Base-by-base conservation (phyloP, 1,284 basidiomycete species). In the Boletellus sp. region DNA sequence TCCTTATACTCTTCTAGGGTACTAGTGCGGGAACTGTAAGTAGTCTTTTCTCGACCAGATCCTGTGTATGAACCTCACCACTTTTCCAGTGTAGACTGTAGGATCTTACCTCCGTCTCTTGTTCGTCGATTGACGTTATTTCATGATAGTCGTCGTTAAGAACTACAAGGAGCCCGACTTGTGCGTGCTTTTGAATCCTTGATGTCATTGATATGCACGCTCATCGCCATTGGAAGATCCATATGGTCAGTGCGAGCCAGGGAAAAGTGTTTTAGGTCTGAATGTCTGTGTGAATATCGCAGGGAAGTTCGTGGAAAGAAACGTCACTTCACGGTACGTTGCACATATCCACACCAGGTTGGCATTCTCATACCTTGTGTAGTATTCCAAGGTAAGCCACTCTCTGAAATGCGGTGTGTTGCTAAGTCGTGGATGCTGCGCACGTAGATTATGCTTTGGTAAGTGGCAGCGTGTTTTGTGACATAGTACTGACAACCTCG, bases 301-400 rank as follows among this genome's bases (percentile, higher is more conserved):
- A 91, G 90, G 91, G 91, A 94, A 71, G 91, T 93, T 13, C 78
- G 92, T 52, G 85, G 86, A 53, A 81, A 83, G 63, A 80, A 87
- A 66, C 82, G 89, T 53, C 84, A 96, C 67, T 97, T 95, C 61
- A 88, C 87, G 43, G 87, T 88, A 56, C 51, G 83, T 71, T n/a
- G 38, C 26, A 28, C 21, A 32, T 32, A 4, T 19, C 15, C 22
- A 18, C 12, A 12, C 13, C 3, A 11, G 19, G 7, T 44, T 47
- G 18, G 51, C 52, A 16, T 43, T 16, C 49, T 58, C n/a, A 61
- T n/a, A 26, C 18, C 36, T 41, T 28, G 44, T 32, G 32, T 28
- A 91, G 79, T 94, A 94, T 70, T 91, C 88, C 40, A 94, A 94
- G 79, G 85, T 85, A 58, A 63, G 74, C 58, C 26, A 45, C n/a